A percentile compares a stretch with the other conserved stretches of the same genome.
Conservation (phyloP, 2,329 filamentous ascomycete genomes). For the Fusarium nematophilum region DNA sequence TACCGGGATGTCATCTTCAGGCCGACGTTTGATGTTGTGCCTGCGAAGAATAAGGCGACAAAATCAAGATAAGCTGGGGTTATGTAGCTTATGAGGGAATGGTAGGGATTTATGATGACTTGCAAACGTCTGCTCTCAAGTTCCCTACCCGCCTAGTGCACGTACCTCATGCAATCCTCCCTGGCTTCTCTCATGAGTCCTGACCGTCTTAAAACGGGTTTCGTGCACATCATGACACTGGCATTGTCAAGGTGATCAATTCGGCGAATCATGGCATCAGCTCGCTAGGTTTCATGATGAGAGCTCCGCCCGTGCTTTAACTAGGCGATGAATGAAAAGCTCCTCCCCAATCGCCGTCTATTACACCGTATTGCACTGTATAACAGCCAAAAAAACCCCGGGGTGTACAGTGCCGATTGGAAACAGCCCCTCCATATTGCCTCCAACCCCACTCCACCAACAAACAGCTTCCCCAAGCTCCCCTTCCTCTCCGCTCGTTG, state of each 20-base stretch:
- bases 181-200: too few relatives aligned
- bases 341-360: slow-evolving; percentile 16
- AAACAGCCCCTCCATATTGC: slow-evolving; percentile 43
- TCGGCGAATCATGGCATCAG: not conserved
- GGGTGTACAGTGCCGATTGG: slow-evolving; percentile 36
- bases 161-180: too few relatives aligned
- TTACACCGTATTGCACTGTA: slow-evolving; percentile 22
- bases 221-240: too few relatives aligned
- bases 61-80: not conserved
- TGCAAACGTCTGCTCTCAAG: too few relatives aligned
- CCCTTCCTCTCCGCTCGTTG: slow-evolving; percentile 36
- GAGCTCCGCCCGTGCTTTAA: slow-evolving; percentile 15
- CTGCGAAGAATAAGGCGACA: slow-evolving; percentile 39
- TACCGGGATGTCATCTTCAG: slow-evolving; percentile 79
- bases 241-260: not conserved
- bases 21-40: slow-evolving; percentile 43
- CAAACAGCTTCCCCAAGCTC: slow-evolving; percentile 45
- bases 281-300: slow-evolving; percentile 18
- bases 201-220: too few relatives aligned
- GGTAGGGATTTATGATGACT: slow-evolving; percentile 5
- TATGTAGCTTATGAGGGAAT: not conserved
- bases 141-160: too few relatives aligned
- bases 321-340: slow-evolving; percentile 10
- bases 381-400: not conserved
- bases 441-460: slow-evolving; percentile 37